Conservation (phyloP, 75 land plant genomes). For the Sequoia sempervirens region DNA sequence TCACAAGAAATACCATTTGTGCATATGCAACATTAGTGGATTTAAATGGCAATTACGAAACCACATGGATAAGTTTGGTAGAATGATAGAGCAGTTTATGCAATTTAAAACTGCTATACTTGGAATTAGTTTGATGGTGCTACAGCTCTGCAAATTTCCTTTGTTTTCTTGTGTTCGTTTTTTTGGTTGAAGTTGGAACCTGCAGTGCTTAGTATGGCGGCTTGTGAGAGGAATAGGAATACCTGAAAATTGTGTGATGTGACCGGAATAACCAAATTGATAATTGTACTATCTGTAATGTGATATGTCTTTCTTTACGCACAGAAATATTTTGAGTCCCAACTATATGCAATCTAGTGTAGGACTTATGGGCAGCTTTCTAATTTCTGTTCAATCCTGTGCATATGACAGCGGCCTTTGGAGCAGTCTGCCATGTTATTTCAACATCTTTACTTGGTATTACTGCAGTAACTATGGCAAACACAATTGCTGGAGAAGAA, state of each 20-base stretch:
- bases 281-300: neutral
- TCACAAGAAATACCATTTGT: neutral
- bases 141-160: neutral
- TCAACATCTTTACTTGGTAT: constrained; percentile 94
- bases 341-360: neutral
- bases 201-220: neutral
- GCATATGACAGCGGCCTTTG: constrained; percentile 79
- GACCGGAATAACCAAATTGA: neutral
- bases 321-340: too few species aligned
- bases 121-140: neutral
- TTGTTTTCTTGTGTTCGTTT: neutral
- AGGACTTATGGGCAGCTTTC: neutral
- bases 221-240: neutral
- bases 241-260: neutral
- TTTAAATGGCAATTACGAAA: neutral
- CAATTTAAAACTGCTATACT: neutral
- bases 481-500: constrained; percentile 93
- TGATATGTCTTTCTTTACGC: neutral
- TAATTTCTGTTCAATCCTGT: neutral
- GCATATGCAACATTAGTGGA: neutral
- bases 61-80: neutral
- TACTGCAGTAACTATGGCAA: constrained; percentile 92
- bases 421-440: constrained; percentile 92
- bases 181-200: neutral
- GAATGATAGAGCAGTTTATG: neutral